Evolutionary conservation across 805 yeast species (phyloP).

Genomic region (Starmerella khaoyaiensis): DNA sequence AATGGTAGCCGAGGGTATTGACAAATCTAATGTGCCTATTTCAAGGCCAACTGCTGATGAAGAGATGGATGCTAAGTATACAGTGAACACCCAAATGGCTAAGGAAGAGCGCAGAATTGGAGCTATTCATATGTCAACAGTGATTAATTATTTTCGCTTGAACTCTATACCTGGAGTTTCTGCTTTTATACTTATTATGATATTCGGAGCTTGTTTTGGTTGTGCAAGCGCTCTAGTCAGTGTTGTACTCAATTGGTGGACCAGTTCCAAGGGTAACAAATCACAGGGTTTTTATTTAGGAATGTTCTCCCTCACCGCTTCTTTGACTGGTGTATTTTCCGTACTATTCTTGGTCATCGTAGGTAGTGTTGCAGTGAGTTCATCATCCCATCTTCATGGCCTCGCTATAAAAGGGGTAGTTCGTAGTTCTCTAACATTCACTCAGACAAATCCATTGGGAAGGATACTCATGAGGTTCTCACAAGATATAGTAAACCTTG

Average conservation of each 20-base stretch:
- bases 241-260: not conserved
- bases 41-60: too few species aligned
- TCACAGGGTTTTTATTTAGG: slow-evolving; percentile 54
- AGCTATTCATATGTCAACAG: too few species aligned
- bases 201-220: too few species aligned
- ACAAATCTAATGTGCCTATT: too few species aligned
- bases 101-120: too few species aligned
- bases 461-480: slow-evolving; percentile 73
- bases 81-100: too few species aligned
- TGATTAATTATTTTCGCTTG: too few species aligned
- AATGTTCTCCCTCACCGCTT: slow-evolving; percentile 25
- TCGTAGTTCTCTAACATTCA: slow-evolving; percentile 64
- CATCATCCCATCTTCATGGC: slow-evolving; percentile 46
- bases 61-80: too few species aligned
- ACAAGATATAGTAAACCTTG: slow-evolving; percentile 71
- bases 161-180: too few species aligned
- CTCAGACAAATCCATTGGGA: slow-evolving; percentile 79
- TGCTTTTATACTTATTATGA: too few species aligned
- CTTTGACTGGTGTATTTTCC: slow-evolving; percentile 1
- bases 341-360: not conserved
- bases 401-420: slow-evolving; percentile 46
- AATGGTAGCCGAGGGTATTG: too few species aligned
- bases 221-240: too few species aligned
- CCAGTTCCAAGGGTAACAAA: not conserved
- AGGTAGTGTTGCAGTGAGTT: slow-evolving; percentile 35